A percentile compares a stretch with the other conserved stretches of the same genome.
Conservation (phyloP, 2,329 filamentous ascomycete species). For the Calonectria leucothoes region DNA sequence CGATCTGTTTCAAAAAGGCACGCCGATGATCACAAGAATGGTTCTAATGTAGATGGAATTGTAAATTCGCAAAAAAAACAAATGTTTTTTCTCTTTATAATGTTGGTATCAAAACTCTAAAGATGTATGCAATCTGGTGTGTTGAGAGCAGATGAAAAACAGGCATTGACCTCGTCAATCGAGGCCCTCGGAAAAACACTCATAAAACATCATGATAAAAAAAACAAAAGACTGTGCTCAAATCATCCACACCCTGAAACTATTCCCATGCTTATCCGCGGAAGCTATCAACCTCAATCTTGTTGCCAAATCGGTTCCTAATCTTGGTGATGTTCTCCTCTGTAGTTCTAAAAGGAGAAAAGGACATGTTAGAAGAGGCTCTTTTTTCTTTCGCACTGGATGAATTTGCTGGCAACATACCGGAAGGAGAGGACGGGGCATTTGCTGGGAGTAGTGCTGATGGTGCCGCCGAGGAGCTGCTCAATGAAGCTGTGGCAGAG, state of each 20-base stretch:
- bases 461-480: neutral
- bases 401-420: neutral
- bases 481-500: neutral
- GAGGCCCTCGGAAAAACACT: neutral
- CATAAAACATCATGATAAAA: neutral
- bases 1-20: neutral
- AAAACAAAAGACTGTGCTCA: neutral
- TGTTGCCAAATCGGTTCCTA: neutral
- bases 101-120: neutral
- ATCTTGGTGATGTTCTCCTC: fast-evolving
- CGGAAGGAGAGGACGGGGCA: neutral
- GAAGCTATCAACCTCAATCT: neutral
- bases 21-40: neutral
- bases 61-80: neutral
- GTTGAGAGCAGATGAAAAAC: neutral
- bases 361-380: neutral
- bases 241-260: neutral
- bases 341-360: neutral
- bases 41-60: neutral
- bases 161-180: neutral
- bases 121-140: neutral
- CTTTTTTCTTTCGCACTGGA: too few relatives aligned
- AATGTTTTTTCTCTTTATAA: neutral
- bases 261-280: neutral
- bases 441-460: neutral